Evolutionary conservation across 257 asterid genomes (phyloP).

Genomic region (Thymus mandschuricus): DNA sequence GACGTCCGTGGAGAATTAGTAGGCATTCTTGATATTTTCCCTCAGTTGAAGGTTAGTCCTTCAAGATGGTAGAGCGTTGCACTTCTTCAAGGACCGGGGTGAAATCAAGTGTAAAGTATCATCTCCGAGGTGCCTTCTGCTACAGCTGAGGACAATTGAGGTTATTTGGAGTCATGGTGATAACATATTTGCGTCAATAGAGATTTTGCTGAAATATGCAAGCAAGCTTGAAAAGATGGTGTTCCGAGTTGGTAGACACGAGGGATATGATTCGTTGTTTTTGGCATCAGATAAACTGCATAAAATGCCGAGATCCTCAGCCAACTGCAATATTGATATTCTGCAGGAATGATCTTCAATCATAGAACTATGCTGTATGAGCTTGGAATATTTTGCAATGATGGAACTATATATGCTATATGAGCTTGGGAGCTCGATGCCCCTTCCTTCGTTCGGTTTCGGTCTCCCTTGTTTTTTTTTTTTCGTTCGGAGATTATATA

Average conservation of each 20-base stretch:
- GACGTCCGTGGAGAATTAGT: background rate
- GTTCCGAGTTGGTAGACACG: background rate
- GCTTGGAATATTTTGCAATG: background rate
- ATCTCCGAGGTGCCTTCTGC: background rate
- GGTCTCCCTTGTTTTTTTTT: background rate
- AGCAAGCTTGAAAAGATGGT: background rate
- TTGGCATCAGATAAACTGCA: background rate
- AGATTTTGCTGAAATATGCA: background rate
- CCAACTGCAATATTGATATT: background rate
- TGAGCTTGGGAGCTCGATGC: background rate
- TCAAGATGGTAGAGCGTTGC: background rate
- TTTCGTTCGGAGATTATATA: too few species aligned
- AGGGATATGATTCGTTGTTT: background rate
- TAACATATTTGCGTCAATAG: background rate
- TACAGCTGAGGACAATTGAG: background rate
- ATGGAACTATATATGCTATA: too few species aligned
- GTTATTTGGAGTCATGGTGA: background rate
- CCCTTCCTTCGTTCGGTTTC: background rate
- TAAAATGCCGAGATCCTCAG: background rate
- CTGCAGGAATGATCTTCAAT: background rate
- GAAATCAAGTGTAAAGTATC: background rate
- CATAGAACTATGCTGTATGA: background rate
- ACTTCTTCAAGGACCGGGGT: background rate
- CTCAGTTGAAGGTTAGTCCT: conserved; percentile 15
- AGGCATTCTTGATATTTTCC: conserved; percentile 1